Base-by-base conservation (phyloP, 352 stramenopile genomes). In the Globisporangium emineosum region DNA sequence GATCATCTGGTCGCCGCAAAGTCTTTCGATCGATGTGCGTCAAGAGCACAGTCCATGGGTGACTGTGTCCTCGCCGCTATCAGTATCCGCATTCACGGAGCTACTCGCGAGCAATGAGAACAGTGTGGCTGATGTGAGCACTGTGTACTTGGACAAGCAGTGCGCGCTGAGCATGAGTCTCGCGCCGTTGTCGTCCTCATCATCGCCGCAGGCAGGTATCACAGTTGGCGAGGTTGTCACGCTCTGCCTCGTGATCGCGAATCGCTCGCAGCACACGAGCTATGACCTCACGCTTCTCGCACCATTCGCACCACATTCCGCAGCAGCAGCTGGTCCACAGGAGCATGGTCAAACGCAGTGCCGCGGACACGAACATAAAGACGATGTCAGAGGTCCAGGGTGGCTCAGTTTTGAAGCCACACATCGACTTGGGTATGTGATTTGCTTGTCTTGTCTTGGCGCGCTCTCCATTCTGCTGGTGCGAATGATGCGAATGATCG, bases 281-380 rank as follows among this genome's bases (percentile, higher is more conserved):
- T 90, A 84, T 66, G 83, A 92, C 68, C 81, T 92, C 62, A 83
- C 81, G 59, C 70, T 92, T 40, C 67, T 89, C 42, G 50, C 86
- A 50, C 74, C 79, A n/a, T 59, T 68, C 45, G 21, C 55, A 2
- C 33, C 21, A 12, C 19, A 40, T 27, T 21, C 27, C 23, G 51
- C 10, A 45, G 43, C 29, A 27, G 19, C 49, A 32, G n/a, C 5
- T 15, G 27, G 23, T 43, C 60, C 51, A 9, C 52, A 30, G 9
- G 58, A 62, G 47, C 52, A 25, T 30, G 25, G 13, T 1, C 13
- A 29, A 67, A 25, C 30, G 43, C 27, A 56, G 23, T 5, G 25
- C 25, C 9, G 13, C 25, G 35, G 2, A 33, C 6, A 12, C 42
- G 15, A 43, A 12, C 33, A n/a, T 19, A n/a, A 40, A 23, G 17